Conservation (phyloP, 2,329 filamentous ascomycete species). For the Xylariaceae sp. region DNA sequence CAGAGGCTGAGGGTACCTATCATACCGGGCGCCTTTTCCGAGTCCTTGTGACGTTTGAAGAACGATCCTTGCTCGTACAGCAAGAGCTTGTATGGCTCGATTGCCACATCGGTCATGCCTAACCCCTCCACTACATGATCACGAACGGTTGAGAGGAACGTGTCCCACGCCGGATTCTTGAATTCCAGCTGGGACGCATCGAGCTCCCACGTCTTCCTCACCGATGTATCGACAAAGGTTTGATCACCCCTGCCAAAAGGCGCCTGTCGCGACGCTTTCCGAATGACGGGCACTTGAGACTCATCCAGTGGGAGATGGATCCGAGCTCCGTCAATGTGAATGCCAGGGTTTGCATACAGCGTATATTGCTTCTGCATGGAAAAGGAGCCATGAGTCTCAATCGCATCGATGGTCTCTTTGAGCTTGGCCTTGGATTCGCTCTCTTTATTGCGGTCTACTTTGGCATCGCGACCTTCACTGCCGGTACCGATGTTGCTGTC, state of each 20-base stretch:
- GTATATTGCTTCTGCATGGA: slow-evolving; percentile 12
- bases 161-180: slow-evolving; percentile 34
- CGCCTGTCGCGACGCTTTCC: slow-evolving; percentile 22
- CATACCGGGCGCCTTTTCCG: slow-evolving; percentile 42
- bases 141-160: slow-evolving; percentile 24
- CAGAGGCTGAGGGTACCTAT: slow-evolving; percentile 44
- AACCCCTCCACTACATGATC: slow-evolving; percentile 24
- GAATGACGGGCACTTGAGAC: slow-evolving; percentile 25
- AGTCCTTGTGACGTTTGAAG: slow-evolving; percentile 43
- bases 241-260: slow-evolving; percentile 36
- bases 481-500: no score
- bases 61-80: slow-evolving; percentile 45
- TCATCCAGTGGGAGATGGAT: slow-evolving; percentile 26
- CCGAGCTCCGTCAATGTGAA: slow-evolving; percentile 19
- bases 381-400: slow-evolving; percentile 16
- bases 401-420: slow-evolving; percentile 8
- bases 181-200: slow-evolving; percentile 32
- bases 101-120: slow-evolving; percentile 26
- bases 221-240: slow-evolving; percentile 35
- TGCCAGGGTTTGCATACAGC: slow-evolving; percentile 23
- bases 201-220: slow-evolving; percentile 39
- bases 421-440: slow-evolving; percentile 1
- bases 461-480: no score
- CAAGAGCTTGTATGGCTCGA: slow-evolving; percentile 39
- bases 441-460: no score